Conservation (phyloP, 257 asterid species). For the Nicotiana paniculata region DNA sequence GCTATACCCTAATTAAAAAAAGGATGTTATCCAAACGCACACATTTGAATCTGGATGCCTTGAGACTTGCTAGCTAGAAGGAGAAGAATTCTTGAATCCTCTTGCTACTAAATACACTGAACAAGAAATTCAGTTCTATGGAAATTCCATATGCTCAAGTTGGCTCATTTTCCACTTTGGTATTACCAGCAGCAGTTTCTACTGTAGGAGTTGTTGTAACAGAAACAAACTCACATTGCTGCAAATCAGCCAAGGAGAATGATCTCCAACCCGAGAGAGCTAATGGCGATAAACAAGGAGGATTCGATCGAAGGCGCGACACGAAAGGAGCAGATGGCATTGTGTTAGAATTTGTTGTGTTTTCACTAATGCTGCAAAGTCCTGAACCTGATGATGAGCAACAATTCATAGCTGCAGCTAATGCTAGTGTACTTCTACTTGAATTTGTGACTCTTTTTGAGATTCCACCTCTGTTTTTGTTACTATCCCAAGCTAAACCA, state of each 20-base stretch:
- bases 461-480: conserved; percentile 42
- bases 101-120: too few species aligned
- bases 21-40: background rate
- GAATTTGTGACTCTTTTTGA: conserved; percentile 41
- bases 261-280: conserved; percentile 46
- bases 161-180: conserved; percentile 13
- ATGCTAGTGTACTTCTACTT: conserved; percentile 34
- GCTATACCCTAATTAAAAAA: background rate
- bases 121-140: background rate
- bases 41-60: background rate
- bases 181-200: background rate
- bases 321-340: background rate
- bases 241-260: conserved; percentile 61
- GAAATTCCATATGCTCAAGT: background rate
- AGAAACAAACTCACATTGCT: conserved; percentile 23
- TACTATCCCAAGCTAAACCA: conserved; percentile 37
- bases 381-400: background rate
- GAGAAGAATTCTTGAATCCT: background rate
- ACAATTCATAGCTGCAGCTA: conserved; percentile 30
- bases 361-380: background rate
- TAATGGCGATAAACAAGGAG: conserved; percentile 2
- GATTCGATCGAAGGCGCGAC: conserved; percentile 1
- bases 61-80: background rate
- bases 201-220: conserved; percentile 11
- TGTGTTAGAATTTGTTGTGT: background rate